Percentiles rank a stretch among this genome's conserved stretches.
Conservation (phyloP, 768 basidiomycete genomes). For the Suillus placidus region DNA sequence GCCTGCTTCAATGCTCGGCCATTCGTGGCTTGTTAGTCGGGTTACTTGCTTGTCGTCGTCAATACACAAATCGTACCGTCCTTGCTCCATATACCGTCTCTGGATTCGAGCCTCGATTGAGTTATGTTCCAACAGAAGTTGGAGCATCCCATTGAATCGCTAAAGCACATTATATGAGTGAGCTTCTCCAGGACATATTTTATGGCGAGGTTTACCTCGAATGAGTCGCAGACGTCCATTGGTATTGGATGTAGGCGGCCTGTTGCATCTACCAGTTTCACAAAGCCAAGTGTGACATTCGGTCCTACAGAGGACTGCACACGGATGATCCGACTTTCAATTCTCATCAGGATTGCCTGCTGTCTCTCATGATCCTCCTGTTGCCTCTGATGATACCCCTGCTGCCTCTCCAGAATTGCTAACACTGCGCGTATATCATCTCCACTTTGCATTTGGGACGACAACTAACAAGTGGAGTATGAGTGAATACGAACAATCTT, state of each 20-base stretch:
- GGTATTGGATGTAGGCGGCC: slow-evolving; percentile 25
- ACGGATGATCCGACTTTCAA: not conserved
- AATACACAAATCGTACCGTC: slow-evolving; percentile 24
- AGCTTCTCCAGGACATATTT: not conserved
- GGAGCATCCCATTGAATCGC: slow-evolving; percentile 11
- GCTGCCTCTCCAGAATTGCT: too few species aligned
- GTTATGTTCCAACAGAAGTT: slow-evolving; percentile 18
- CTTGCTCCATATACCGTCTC: slow-evolving; percentile 24
- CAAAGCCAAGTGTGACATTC: not conserved
- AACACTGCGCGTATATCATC: not conserved
- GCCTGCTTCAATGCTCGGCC: slow-evolving; percentile 21
- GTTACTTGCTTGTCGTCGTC: not conserved
- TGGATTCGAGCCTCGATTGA: slow-evolving; percentile 20
- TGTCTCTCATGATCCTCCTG: slow-evolving; percentile 7
- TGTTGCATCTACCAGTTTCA: not conserved
- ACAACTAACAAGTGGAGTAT: not conserved
- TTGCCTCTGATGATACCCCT: too few species aligned
- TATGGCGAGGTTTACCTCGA: slow-evolving; percentile 19
- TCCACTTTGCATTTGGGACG: not conserved
- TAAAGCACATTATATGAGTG: not conserved
- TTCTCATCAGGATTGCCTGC: not conserved
- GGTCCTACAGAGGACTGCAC: not conserved
- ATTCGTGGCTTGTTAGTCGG: not conserved
- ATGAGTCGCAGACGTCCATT: slow-evolving; percentile 28
- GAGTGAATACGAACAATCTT: not conserved